Base-by-base conservation (phyloP, 805 yeast species). In the Pichia californica region DNA sequence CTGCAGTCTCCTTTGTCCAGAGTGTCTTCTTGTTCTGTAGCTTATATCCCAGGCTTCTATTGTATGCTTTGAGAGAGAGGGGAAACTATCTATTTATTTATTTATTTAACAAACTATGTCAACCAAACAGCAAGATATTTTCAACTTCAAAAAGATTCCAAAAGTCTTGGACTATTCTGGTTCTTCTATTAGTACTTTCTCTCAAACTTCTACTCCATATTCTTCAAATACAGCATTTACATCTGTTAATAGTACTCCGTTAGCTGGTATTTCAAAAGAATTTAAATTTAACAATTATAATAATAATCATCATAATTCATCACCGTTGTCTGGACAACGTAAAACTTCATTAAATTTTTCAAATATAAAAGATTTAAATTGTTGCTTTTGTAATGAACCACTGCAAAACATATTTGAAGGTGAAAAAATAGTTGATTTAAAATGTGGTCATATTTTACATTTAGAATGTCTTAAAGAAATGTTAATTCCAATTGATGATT, bases 371-470 rank as follows among this genome's bases (percentile, higher is more conserved):
- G 10, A 15, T 5, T 14, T 15, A n/a, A 38, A 16, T 3, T 74
- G 79, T 50, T 62, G 68, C 13, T 60, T 73, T 31, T 75, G 80
- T 53, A 63, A 64, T 13, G 78, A 74, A 45, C 57, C 65, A 4
- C 52, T 74, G 31, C 55, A 61, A 3, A 59, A 58, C 36, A 57
- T 63, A 13, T 62, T 73, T 30, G 52, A 54, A 8, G 75, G 73
- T 11, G 79, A 75, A 56, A 65, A 61, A 28, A 48, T 68, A 1
- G 44, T 74, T 4, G 69, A 66, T 28, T 47, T 73, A 35, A 49
- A 63, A 1, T 73, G 78, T 54, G 57, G 63, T 7, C 78, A 74
- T 51, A 59, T 61, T 31, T 57, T 69, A 25, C 80, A 75, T 52
- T 61, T 62, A 41, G 62, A 68, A 41, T 75, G 80, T 47, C 68